These are phyloP conservation scores for Acanthamoeba lenticulata DNA, from an alignment of 208 protist genomes.

Conservation along the genomic window DNA sequence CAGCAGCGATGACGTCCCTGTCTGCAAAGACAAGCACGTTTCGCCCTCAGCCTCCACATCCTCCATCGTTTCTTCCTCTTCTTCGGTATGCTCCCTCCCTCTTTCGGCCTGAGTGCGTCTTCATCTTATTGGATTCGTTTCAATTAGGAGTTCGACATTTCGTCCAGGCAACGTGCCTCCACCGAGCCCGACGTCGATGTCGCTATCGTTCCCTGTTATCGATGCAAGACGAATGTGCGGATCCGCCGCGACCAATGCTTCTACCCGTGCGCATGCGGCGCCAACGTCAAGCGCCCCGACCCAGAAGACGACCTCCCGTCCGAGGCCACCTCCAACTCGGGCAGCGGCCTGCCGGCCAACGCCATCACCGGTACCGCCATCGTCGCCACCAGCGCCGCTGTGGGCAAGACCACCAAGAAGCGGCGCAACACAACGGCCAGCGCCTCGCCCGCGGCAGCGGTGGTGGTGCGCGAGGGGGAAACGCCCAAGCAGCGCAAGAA, in stretches of 20 bases:
- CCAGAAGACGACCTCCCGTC: background rate
- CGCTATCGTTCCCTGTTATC: background rate
- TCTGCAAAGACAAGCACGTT: background rate
- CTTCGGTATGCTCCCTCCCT: background rate
- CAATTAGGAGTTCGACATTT: background rate
- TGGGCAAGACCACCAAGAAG: background rate
- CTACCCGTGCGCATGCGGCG: conserved; percentile 20
- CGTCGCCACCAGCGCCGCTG: background rate
- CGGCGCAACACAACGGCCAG: background rate
- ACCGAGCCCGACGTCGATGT: background rate
- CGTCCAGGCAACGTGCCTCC: background rate
- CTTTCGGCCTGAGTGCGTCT: background rate
- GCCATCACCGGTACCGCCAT: background rate
- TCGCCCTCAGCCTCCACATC: background rate
- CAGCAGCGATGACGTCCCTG: background rate
- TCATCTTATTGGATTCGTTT: background rate
- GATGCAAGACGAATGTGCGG: background rate
- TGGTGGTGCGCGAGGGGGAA: background rate
- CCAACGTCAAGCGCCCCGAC: background rate
- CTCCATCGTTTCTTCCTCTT: background rate
- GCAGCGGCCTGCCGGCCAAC: too few relatives aligned
- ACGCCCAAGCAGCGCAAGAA: background rate
- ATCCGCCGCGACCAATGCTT: background rate
- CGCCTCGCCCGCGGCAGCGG: background rate
- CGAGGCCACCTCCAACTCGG: too few relatives aligned